phyloP scores from a whole-genome alignment of 2,329 filamentous ascomycete genomes.

The Parafenestella ontariensis region DNA sequence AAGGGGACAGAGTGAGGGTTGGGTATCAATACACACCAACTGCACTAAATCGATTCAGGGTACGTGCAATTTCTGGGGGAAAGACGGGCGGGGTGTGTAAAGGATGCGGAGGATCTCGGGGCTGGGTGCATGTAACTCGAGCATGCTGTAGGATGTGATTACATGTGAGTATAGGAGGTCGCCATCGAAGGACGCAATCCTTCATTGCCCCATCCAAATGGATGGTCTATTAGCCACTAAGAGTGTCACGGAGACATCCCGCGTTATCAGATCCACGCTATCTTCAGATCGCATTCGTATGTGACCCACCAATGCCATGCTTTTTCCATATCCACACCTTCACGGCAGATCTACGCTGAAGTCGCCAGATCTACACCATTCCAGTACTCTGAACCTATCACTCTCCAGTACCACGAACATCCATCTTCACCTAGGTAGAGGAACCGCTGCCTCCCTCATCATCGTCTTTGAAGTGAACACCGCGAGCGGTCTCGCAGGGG shows the following conservation, averaged over 20 bases:
- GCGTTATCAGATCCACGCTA: too few species aligned
- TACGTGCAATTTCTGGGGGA: neutral
- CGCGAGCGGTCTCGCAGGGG: conserved; percentile 46
- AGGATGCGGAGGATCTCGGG: neutral
- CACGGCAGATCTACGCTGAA: too few species aligned
- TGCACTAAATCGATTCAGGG: neutral
- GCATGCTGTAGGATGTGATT: too few species aligned
- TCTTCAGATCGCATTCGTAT: neutral
- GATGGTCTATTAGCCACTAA: neutral
- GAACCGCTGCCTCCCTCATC: conserved; percentile 11
- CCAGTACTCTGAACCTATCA: neutral
- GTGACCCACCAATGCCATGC: neutral
- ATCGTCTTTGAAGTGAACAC: conserved; percentile 36
- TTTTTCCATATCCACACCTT: too few species aligned
- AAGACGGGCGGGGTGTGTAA: neutral
- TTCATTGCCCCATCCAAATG: neutral
- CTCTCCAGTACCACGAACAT: too few species aligned
- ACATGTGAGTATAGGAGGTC: too few species aligned
- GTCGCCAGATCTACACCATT: neutral
- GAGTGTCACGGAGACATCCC: neutral
- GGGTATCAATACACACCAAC: neutral
- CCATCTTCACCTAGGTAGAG: neutral
- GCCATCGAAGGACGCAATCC: neutral
- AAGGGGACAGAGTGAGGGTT: neutral
- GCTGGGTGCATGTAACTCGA: too few species aligned